Evolutionary conservation across 2,329 filamentous ascomycete species (phyloP), one percentile per base, ranked within the genome.

Genomic region (Ophiocordyceps robertsii): DNA sequence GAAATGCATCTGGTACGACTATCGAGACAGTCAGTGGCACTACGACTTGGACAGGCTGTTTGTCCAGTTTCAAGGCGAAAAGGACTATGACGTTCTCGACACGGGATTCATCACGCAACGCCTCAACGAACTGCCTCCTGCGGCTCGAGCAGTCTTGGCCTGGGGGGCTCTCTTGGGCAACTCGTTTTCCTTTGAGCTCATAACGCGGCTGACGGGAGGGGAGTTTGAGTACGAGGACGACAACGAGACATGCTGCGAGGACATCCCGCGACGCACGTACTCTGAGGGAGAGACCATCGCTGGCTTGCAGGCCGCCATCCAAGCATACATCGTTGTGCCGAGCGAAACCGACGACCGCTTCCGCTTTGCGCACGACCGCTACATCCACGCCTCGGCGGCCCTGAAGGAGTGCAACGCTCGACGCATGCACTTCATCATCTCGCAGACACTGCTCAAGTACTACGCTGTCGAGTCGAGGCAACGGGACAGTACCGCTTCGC

Each of bases 401-500:
- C 66, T 95, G 41, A 77, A 75, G 47, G 80, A 89, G 55, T 79
- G 76, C 53, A 78, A 83, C 43, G 66, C 74, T 19, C 68, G 74
- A 17, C 83, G 84, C 51, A 95, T 95, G 89, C 88, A 95, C 60
- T 95, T 89, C 52, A 78, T 88, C 38, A 86, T 95, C 52, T 83
- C 85, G 0, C 81, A 86, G 55, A 82, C 82, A 0, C 75, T 95
- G 49, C 76, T 89, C 58, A 83, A 84, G 51, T 81, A 88, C 51
- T 77, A 74, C 46, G 56, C 67, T 8, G 61, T 73, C 21, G 79
- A 87, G 46, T 68, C 75, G 2, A 71, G 71, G 40, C 72, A 73
- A 24, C 71, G 80, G 12, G 88, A 93, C 54, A 80, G 76, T 45
- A 81, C 82, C 46, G 85, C 87, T 19, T 75, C 80, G 6, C 90